Percentiles rank a stretch among this genome's conserved stretches.
phyloP scores from a whole-genome alignment of 352 stramenopile species.

The Phytopythium vexans region DNA sequence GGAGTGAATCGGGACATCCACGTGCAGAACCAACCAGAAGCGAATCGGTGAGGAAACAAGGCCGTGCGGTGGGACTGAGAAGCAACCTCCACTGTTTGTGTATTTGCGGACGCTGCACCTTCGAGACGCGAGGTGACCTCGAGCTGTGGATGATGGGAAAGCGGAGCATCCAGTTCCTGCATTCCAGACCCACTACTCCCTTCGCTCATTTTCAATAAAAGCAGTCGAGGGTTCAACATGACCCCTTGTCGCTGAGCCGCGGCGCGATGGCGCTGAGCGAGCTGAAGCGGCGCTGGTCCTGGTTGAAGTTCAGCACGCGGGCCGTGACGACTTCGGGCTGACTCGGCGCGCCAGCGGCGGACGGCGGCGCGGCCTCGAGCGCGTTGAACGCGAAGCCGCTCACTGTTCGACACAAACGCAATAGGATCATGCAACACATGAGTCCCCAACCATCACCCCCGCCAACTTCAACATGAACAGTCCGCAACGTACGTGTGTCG shows the following conservation, averaged over 20 bases:
- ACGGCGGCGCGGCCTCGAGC: slow-evolving; percentile 13
- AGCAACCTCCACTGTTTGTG: no score
- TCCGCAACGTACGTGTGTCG: slow-evolving; percentile 19
- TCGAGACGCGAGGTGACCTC: no score
- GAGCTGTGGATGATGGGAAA: no score
- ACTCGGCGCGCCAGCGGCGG: slow-evolving; percentile 6
- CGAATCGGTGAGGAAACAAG: no score
- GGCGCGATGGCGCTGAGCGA: slow-evolving; percentile 10
- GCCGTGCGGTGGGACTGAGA: no score
- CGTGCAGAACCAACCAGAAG: no score
- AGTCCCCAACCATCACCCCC: background rate
- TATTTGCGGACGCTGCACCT: no score
- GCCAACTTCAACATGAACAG: background rate
- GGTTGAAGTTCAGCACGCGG: slow-evolving; percentile 34
- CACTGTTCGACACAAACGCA: slow-evolving; percentile 4
- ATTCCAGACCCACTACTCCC: no score
- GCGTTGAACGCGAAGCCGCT: slow-evolving; percentile 35
- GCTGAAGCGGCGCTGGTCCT: slow-evolving; percentile 14
- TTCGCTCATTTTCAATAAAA: no score
- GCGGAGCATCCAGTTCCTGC: no score
- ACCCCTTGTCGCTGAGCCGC: background rate
- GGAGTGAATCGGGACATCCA: no score
- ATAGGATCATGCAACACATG: background rate
- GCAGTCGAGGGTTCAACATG: no score
- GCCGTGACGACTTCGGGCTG: slow-evolving; percentile 27